Evolutionary conservation across 352 stramenopile species (phyloP), one percentile per base, ranked within the genome.

Genomic region (Globisporangium spiculum): DNA sequence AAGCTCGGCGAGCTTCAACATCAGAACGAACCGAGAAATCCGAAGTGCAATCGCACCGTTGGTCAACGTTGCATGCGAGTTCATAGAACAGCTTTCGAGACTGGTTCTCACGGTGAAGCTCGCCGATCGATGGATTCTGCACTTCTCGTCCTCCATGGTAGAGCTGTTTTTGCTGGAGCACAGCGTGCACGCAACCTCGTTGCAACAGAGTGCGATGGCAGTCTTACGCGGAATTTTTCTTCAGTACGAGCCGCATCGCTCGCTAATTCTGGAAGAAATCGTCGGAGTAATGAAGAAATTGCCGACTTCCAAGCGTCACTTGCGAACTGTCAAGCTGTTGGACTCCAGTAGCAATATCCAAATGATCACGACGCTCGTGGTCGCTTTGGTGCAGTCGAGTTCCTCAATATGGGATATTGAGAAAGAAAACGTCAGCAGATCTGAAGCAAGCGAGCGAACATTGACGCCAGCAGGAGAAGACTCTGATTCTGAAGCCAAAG

Each of bases 211-310:
- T 63, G 76, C 75, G 30, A 61, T 89, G 18, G n/a, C 69, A 18
- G 79, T 94, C 27, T 61, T 95, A 44, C 79, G 89, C 20, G 70
- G 68, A 6, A 76, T 96, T 34, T 94, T 92, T 66, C 44, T 93
- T 50, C 70, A 79, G 30, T 92, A 96, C 66, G 73, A 79, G 22
- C 30, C 64, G 9, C 83, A 95, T 74, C 80, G 86, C 22, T 66
- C 77, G 12, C 73, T 88, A 4, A 64, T 96, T 26, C 73, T 96
- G 18, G 78, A 80, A 32, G 85, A 93, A 52, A 71, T 94, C n/a
- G 80, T 96, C 4, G 63, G 63, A 6, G 75, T 92, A 1, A 92
- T 96, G 75, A 60, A 92, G 6, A 93, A 96, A 53, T 69, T 95
- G 2, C 85, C 89, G 20, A 92, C 79, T 5, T 58, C 75, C 1